Conservation (phyloP, 345 rosid species). For the Stellera chamaejasme region DNA sequence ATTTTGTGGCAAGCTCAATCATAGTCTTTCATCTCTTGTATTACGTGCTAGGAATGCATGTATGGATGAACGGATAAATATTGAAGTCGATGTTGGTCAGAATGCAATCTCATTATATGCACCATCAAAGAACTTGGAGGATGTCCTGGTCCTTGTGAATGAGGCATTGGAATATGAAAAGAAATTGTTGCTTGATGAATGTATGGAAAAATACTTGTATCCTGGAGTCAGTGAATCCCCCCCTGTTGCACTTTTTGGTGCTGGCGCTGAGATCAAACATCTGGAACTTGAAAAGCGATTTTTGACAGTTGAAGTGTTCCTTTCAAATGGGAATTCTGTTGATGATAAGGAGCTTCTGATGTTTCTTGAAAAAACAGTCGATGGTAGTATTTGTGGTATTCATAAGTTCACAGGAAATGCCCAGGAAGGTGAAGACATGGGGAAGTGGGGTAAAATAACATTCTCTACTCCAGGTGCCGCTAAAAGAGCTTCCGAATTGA, state of each 20-base stretch:
- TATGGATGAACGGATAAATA: slow-evolving; percentile 53
- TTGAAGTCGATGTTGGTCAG: slow-evolving; percentile 48
- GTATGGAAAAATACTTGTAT: slow-evolving; percentile 56
- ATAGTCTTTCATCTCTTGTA: slow-evolving; percentile 43
- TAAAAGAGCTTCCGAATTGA: slow-evolving; percentile 48
- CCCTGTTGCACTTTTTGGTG: slow-evolving; percentile 67
- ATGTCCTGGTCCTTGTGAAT: slow-evolving; percentile 38
- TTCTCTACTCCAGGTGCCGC: slow-evolving; percentile 76
- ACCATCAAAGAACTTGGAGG: slow-evolving; percentile 38
- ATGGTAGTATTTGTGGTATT: slow-evolving; percentile 51
- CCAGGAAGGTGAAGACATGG: slow-evolving; percentile 43
- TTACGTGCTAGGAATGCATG: slow-evolving; percentile 40
- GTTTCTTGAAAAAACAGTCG: slow-evolving; percentile 49
- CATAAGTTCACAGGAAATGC: slow-evolving; percentile 34
- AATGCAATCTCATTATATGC: slow-evolving; percentile 67
- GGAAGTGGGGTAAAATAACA: slow-evolving; percentile 79
- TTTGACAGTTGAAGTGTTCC: slow-evolving; percentile 53
- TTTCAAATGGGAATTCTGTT: slow-evolving; percentile 27
- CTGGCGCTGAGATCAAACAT: slow-evolving; percentile 88
- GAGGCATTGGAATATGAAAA: slow-evolving; percentile 52
- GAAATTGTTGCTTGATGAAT: slow-evolving; percentile 60
- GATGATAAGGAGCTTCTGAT: slow-evolving; percentile 65
- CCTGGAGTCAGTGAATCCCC: slow-evolving; percentile 48
- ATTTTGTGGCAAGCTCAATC: slow-evolving; percentile 69
- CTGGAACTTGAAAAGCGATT: slow-evolving; percentile 64